These are phyloP conservation scores for Achlya hypogyna DNA, from an alignment of 352 stramenopile genomes.

Conservation along the genomic window DNA sequence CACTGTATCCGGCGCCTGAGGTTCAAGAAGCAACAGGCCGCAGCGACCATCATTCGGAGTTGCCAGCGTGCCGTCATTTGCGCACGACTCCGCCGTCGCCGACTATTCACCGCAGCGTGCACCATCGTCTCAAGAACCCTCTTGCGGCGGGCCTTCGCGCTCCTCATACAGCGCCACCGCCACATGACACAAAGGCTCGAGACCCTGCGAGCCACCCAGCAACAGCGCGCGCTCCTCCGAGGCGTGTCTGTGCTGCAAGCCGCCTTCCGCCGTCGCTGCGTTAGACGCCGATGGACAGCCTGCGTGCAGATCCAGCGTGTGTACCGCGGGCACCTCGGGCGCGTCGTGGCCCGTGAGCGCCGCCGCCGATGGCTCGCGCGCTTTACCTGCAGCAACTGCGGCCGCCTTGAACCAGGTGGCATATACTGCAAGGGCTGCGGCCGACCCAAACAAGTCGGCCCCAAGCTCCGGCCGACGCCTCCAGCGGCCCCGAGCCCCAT, in stretches of 20 bases:
- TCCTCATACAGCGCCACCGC: too few relatives aligned
- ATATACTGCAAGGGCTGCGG: conserved; percentile 62
- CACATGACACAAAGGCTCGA: too few relatives aligned
- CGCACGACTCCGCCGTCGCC: too few relatives aligned
- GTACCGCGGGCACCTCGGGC: not conserved
- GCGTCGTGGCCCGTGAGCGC: not conserved
- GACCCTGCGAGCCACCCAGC: too few relatives aligned
- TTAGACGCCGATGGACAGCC: not conserved
- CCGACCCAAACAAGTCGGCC: conserved; percentile 21
- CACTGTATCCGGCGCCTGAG: too few relatives aligned
- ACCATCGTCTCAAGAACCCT: too few relatives aligned
- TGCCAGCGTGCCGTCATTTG: too few relatives aligned
- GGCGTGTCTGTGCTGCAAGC: too few relatives aligned
- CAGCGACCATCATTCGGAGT: too few relatives aligned
- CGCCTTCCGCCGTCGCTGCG: not conserved
- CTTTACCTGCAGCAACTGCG: conserved; percentile 50
- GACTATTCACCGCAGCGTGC: too few relatives aligned
- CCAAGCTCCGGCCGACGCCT: not conserved
- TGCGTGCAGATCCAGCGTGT: not conserved
- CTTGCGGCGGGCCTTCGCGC: too few relatives aligned
- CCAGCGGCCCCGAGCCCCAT: not conserved
- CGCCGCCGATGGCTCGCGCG: conserved; percentile 12
- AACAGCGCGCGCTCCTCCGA: not conserved
- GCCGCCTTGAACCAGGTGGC: conserved; percentile 41
- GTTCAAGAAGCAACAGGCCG: too few relatives aligned